Base-by-base conservation (phyloP, 192 early-diverging fungal species). In the Backusella liffmaniae region DNA sequence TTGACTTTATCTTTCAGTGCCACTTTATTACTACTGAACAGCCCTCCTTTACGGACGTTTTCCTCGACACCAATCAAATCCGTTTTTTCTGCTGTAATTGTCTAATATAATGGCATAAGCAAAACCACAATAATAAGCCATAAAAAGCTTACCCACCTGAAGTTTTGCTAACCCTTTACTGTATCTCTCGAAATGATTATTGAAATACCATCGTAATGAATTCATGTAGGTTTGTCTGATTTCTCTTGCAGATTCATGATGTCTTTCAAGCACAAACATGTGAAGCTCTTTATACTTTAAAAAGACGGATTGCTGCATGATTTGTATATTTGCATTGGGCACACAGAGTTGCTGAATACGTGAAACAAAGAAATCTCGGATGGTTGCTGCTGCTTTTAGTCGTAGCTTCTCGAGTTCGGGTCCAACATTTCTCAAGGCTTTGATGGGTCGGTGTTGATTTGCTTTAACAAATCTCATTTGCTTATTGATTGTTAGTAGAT, bases 391-490 rank as follows among this genome's bases (percentile, higher is more conserved):
- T 15, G 95, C 93, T 84, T 92, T 94, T 39, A 97, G 77, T 5
- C 95, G 85, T 73, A 97, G 79, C n/a, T 94, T 85, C 69, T 99
- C 98, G 39, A 99, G 78, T 82, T 98, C 98, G 1, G 98, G 97
- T 9, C 91, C 94, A 32, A 96, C 90, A 77, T 97, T 94, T 70
- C 92, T 90, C 37, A 97, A 83, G 4, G 94, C 95, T 44, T 85
- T 81, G 49, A 99, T 90, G 67, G 92, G 88, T 62, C 89, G 85
- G 16, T 91, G 88, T 81, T 95, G 93, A 73, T 94, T 89, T 62
- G 84, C 80, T 67, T 92, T 91, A 34, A 96, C 89, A 77, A 92
- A 96, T 9, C 89, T 80, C 84, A 98, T 95, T 75, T 96, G 95
- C 72, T 91, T 91, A 80, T 96, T 94, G 39, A 99, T 86, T n/a